Percentiles rank a stretch among this genome's conserved stretches.
Conservation (phyloP, 179 eudicot genomes). For the Silene vulgaris region DNA sequence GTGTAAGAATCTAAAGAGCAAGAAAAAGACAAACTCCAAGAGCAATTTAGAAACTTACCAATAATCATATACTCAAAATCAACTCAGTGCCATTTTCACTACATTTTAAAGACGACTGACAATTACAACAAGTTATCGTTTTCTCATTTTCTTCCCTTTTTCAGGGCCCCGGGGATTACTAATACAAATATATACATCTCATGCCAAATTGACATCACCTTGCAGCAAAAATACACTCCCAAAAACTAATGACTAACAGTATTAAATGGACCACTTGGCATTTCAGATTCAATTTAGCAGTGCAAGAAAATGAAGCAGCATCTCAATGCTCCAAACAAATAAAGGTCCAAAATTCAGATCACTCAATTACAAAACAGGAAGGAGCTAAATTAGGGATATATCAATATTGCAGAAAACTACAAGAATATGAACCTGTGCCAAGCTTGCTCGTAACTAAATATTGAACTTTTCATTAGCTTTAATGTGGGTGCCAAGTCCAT, state of each 20-base stretch:
- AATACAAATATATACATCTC: background rate
- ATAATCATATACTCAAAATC: constrained; percentile 3
- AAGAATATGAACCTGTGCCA: constrained; percentile 74
- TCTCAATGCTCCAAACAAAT: background rate
- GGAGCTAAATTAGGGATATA: constrained; percentile 1
- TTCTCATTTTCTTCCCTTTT: background rate
- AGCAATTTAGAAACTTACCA: constrained; percentile 2
- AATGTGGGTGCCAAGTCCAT: constrained; percentile 50
- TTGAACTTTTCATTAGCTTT: constrained; percentile 87
- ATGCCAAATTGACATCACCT: constrained; percentile 10
- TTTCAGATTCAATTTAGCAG: constrained; percentile 3
- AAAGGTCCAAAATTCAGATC: background rate
- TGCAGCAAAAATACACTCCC: constrained; percentile 14
- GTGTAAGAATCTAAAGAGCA: background rate
- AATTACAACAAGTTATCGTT: background rate
- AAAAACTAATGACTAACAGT: background rate
- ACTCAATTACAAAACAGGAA: background rate
- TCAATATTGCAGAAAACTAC: constrained; percentile 9
- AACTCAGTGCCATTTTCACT: background rate
- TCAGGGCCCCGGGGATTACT: background rate
- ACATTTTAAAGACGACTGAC: background rate
- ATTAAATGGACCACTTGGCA: constrained; percentile 4
- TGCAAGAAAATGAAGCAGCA: constrained; percentile 11
- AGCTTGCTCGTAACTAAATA: constrained; percentile 94
- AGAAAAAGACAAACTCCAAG: constrained; percentile 1